Conservation (phyloP, 140 eudicot species). For the Bidens hawaiensis region DNA sequence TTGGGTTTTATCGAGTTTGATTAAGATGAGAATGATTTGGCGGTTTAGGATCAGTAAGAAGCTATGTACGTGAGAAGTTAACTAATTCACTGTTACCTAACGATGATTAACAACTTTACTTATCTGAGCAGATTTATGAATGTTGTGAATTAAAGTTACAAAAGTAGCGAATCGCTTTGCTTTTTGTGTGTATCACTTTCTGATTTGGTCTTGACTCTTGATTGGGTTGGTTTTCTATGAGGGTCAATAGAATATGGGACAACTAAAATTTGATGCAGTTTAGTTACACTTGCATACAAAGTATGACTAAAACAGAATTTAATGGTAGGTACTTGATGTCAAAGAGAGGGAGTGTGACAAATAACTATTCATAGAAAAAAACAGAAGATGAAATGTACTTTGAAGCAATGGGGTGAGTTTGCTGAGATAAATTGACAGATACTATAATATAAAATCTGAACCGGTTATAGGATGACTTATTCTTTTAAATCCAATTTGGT, state of each 20-base stretch:
- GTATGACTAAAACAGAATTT: background rate
- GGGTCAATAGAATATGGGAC: too few relatives aligned
- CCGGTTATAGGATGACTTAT: background rate
- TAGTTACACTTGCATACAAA: background rate
- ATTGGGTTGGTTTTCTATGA: too few relatives aligned
- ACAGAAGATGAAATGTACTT: too few relatives aligned
- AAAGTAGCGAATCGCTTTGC: background rate
- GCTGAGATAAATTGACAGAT: background rate
- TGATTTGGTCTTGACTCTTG: slow-evolving; percentile 1
- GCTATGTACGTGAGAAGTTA: background rate
- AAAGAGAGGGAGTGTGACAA: too few relatives aligned
- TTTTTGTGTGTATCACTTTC: background rate
- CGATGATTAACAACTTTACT: background rate
- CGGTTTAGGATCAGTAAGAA: background rate
- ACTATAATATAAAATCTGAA: background rate
- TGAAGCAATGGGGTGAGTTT: background rate
- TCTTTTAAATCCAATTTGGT: slow-evolving; percentile 5
- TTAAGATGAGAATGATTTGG: background rate
- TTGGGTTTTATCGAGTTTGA: background rate
- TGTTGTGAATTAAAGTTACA: background rate
- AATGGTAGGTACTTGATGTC: too few relatives aligned
- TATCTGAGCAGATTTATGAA: background rate
- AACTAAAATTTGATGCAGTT: too few relatives aligned
- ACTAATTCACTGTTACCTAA: background rate
- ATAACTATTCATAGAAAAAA: too few relatives aligned